Conservation (phyloP, 805 yeast genomes). For the Starmerella stellata region DNA sequence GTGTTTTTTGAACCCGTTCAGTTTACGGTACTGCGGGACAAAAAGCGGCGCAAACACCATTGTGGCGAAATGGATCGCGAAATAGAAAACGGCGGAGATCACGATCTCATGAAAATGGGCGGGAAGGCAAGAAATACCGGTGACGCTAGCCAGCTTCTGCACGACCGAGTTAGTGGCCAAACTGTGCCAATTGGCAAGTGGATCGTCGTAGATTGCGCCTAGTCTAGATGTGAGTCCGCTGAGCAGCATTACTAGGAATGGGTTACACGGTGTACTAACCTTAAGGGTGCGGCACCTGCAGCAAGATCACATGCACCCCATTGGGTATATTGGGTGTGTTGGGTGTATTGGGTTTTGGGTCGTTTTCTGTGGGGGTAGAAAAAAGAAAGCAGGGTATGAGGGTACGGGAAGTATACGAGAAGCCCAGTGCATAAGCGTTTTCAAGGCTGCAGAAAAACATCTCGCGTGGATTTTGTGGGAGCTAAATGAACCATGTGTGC, state of each 20-base stretch:
- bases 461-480: no score
- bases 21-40: constrained; percentile 34
- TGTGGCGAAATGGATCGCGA: constrained; percentile 33
- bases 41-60: constrained; percentile 32
- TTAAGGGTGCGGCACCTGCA: background rate
- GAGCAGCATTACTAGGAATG: background rate
- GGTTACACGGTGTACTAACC: background rate
- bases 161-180: constrained; percentile 7
- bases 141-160: constrained; percentile 3
- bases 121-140: constrained; percentile 20
- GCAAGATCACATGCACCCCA: background rate
- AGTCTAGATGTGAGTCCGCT: background rate
- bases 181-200: constrained; percentile 11
- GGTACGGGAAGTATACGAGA: no score
- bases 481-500: no score
- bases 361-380: no score
- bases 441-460: no score
- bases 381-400: no score
- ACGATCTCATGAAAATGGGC: constrained; percentile 48
- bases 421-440: no score
- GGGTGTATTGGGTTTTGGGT: background rate
- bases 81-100: constrained; percentile 43
- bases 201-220: constrained; percentile 9
- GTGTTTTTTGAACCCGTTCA: constrained; percentile 31
- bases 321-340: background rate